These are phyloP conservation scores for Micractinium conductrix DNA, from an alignment of 139 green algal genomes.

Conservation along the genomic window DNA sequence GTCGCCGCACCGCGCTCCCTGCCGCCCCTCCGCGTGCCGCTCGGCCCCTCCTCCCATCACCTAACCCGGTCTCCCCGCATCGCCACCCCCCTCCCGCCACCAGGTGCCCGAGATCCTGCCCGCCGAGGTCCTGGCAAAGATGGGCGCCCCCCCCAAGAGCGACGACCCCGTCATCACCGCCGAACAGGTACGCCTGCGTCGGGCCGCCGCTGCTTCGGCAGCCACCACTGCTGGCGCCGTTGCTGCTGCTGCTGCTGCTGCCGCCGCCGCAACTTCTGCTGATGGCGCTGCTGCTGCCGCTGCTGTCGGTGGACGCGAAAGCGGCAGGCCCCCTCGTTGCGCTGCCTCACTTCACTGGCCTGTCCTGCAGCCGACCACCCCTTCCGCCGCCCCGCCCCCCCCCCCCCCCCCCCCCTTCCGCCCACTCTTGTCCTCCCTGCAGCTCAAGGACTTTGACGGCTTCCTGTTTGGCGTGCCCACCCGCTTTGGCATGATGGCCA, in stretches of 20 bases:
- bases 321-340: too few relatives aligned
- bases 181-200: too few relatives aligned
- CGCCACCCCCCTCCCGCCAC: background rate
- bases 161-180: conserved; percentile 56
- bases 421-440: background rate
- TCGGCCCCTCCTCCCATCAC: background rate
- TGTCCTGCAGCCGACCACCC: conserved; percentile 24
- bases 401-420: too few relatives aligned
- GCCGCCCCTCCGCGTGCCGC: background rate
- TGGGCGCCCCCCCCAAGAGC: conserved; percentile 60
- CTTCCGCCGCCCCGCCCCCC: too few relatives aligned
- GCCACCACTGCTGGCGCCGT: too few relatives aligned
- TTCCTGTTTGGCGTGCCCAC: conserved; percentile 54
- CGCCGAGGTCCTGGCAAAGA: conserved; percentile 59
- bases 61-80: background rate
- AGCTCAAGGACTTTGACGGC: conserved; percentile 48
- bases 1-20: background rate
- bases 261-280: too few relatives aligned
- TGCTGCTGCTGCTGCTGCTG: too few relatives aligned
- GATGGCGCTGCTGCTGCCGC: too few relatives aligned
- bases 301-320: too few relatives aligned
- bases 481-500: conserved; percentile 31
- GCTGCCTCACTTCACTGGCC: too few relatives aligned
- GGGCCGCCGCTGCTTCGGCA: too few relatives aligned
- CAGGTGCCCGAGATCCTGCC: conserved; percentile 63